A percentile compares a stretch with the other conserved stretches of the same genome.
Evolutionary conservation across 371 early-diverging fungal species (phyloP).

Genomic region (Saksenaea vasiformis): DNA sequence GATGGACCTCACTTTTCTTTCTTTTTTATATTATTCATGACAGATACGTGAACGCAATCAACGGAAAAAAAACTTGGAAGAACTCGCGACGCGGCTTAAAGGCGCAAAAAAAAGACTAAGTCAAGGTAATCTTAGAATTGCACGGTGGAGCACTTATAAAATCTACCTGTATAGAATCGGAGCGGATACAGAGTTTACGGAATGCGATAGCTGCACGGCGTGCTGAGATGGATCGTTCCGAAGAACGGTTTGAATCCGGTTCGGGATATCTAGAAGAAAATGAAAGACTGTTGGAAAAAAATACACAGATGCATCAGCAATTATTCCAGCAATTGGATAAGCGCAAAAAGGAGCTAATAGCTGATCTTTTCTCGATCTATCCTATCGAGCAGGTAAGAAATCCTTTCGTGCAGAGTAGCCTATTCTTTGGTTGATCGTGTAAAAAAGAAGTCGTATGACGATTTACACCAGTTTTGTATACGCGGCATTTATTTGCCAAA

Average conservation of each 20-base stretch:
- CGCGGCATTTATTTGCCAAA: slow-evolving; percentile 71
- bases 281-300: slow-evolving; percentile 41
- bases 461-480: slow-evolving; percentile 58
- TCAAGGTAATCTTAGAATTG: slow-evolving; percentile 6
- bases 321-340: slow-evolving; percentile 42
- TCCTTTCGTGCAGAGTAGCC: background rate
- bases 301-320: slow-evolving; percentile 48
- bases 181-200: slow-evolving; percentile 20
- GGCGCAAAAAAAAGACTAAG: slow-evolving; percentile 18
- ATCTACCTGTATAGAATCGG: slow-evolving; percentile 21
- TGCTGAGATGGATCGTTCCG: slow-evolving; percentile 21
- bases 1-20: slow-evolving; percentile 1
- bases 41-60: slow-evolving; percentile 36
- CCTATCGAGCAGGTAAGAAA: slow-evolving; percentile 63
- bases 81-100: slow-evolving; percentile 21
- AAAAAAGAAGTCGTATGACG: slow-evolving; percentile 50
- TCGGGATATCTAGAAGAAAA: slow-evolving; percentile 48
- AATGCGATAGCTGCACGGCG: slow-evolving; percentile 24
- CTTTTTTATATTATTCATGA: slow-evolving; percentile 12
- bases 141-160: background rate
- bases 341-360: slow-evolving; percentile 58
- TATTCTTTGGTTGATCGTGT: slow-evolving; percentile 37
- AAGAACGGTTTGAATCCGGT: slow-evolving; percentile 33
- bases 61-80: slow-evolving; percentile 31
- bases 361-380: slow-evolving; percentile 64